A percentile compares a stretch with the other conserved stretches of the same genome.
Conservation (phyloP, 164 flowering plant genomes). For the Annona cherimola region DNA sequence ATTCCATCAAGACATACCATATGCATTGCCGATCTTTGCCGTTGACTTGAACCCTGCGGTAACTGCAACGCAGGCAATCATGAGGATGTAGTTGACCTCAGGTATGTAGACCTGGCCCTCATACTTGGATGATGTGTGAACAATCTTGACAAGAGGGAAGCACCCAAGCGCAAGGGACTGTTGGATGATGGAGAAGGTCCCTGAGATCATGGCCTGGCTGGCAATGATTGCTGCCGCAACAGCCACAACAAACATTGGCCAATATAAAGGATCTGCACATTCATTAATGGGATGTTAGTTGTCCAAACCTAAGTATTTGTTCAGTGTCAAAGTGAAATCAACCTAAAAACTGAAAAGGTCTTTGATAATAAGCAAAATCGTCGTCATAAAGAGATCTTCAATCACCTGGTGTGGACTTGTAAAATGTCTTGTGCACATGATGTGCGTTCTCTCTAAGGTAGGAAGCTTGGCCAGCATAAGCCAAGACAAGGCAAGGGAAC, state of each 20-base stretch:
- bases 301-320: background rate
- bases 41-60: constrained; percentile 23
- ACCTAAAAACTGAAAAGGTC: background rate
- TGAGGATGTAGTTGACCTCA: constrained; percentile 51
- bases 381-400: background rate
- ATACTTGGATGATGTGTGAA: constrained; percentile 52
- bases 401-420: constrained; percentile 55
- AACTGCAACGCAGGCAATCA: constrained; percentile 21
- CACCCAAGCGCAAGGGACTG: constrained; percentile 53
- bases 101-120: constrained; percentile 42
- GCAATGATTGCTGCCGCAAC: constrained; percentile 68
- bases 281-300: background rate
- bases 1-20: constrained; percentile 12
- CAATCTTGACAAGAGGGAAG: constrained; percentile 54
- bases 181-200: constrained; percentile 52
- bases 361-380: background rate
- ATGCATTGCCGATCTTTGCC: constrained; percentile 26
- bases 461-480: constrained; percentile 69
- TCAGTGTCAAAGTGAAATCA: background rate
- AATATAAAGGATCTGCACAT: constrained; percentile 35
- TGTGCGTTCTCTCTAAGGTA: constrained; percentile 41
- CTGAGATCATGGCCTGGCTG: constrained; percentile 67
- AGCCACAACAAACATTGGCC: constrained; percentile 76
- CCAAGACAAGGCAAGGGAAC: constrained; percentile 51
- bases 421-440: constrained; percentile 40